Conservation (phyloP, 148 eudicot genomes). For the Vaccinium myrtillus region DNA sequence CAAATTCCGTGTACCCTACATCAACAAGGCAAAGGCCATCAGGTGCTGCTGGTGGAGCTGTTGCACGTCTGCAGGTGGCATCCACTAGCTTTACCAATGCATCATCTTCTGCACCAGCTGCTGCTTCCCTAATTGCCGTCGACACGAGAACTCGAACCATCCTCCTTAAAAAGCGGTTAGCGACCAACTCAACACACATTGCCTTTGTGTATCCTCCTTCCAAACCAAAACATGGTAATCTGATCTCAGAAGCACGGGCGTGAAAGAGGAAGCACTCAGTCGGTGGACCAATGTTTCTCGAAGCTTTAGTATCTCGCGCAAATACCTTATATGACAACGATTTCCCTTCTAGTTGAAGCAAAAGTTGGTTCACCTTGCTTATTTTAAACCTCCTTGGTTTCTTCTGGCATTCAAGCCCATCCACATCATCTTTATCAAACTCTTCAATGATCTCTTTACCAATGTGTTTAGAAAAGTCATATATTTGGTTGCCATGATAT, state of each 20-base stretch:
- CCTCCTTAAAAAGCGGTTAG: conserved; percentile 91
- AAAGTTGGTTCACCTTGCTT: conserved; percentile 63
- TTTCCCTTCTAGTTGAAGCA: conserved; percentile 75
- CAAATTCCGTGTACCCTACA: conserved; percentile 78
- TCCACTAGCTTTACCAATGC: conserved; percentile 67
- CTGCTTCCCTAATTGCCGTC: conserved; percentile 85
- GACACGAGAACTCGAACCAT: conserved; percentile 98
- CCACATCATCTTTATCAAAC: conserved; percentile 19
- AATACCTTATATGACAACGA: conserved; percentile 86
- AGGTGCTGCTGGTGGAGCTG: conserved; percentile 99
- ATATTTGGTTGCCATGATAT: conserved; percentile 17
- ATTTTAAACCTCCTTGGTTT: conserved; percentile 59
- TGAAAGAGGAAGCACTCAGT: conserved; percentile 91
- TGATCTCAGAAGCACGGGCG: conserved; percentile 77
- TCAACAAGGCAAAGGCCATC: conserved; percentile 95
- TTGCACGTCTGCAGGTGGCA: conserved; percentile 91
- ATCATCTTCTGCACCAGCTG: conserved; percentile 92
- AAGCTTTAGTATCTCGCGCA: conserved; percentile 95
- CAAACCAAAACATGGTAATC: conserved; percentile 53
- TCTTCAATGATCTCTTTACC: conserved; percentile 19
- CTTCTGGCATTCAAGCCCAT: conserved; percentile 31
- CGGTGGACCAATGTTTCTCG: conserved; percentile 87
- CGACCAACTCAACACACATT: conserved; percentile 95
- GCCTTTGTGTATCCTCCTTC: conserved; percentile 38
- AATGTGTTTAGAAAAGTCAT: conserved; percentile 22